These are phyloP conservation scores for Cubamyces sp. DNA, from an alignment of 768 basidiomycete genomes.

Conservation along the genomic window DNA sequence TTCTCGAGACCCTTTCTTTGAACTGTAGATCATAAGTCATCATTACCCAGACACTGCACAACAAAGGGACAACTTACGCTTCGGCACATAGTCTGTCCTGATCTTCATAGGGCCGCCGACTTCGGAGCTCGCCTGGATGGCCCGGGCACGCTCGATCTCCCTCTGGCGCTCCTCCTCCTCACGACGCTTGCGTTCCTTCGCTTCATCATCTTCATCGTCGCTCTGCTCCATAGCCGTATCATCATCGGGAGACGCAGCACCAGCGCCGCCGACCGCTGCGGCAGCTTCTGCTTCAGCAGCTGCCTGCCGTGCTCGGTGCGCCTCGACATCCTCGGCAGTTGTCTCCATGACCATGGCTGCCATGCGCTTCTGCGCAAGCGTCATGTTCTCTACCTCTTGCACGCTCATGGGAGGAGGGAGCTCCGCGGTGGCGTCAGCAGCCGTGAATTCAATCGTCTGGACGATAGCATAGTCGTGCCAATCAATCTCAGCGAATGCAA, in stretches of 20 bases:
- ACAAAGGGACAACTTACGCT: constrained; percentile 56
- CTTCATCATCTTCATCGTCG: constrained; percentile 75
- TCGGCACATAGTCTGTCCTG: constrained; percentile 94
- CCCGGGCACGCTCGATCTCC: constrained; percentile 77
- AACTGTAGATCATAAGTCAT: constrained; percentile 47
- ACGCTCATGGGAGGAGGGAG: constrained; percentile 97
- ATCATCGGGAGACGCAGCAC: constrained; percentile 49
- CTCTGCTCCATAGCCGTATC: constrained; percentile 83
- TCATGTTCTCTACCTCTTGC: constrained; percentile 95
- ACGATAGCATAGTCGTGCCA: constrained; percentile 99
- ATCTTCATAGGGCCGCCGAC: constrained; percentile 89
- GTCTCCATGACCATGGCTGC: constrained; percentile 98
- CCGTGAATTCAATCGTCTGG: constrained; percentile 97
- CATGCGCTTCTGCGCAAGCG: constrained; percentile 96
- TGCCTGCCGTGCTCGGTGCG: constrained; percentile 78
- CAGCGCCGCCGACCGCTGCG: constrained; percentile 71
- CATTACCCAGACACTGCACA: constrained; percentile 12
- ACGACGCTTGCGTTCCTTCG: constrained; percentile 58
- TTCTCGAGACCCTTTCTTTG: constrained; percentile 69
- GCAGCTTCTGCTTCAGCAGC: constrained; percentile 86
- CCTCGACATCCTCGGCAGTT: constrained; percentile 84
- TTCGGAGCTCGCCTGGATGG: constrained; percentile 79
- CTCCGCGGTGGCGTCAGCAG: constrained; percentile 87
- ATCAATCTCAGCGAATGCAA: constrained; percentile 96
- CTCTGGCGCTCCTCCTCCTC: constrained; percentile 73